Conservation (phyloP, 2,329 filamentous ascomycete species). For the Epicoccum nigrum region DNA sequence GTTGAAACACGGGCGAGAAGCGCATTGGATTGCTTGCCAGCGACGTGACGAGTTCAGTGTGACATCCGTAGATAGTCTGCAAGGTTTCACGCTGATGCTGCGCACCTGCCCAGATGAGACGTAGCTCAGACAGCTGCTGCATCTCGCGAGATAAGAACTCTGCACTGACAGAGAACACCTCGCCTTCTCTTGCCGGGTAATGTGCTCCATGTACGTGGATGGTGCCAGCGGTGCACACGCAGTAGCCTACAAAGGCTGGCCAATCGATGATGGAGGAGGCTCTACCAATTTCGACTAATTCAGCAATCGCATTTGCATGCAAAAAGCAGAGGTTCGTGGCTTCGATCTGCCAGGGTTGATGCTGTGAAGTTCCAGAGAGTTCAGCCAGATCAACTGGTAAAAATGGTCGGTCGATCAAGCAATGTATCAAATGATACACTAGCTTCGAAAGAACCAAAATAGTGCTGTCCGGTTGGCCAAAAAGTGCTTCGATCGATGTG, state of each 20-base stretch:
- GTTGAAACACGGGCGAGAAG: slow-evolving; percentile 79
- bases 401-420: slow-evolving; percentile 85
- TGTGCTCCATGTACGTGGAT: slow-evolving; percentile 87
- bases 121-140: slow-evolving; percentile 77
- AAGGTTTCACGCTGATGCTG: slow-evolving; percentile 82
- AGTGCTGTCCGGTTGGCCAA: slow-evolving; percentile 78
- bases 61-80: slow-evolving; percentile 77
- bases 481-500: slow-evolving; percentile 74
- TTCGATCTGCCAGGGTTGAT: slow-evolving; percentile 92
- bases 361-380: slow-evolving; percentile 77
- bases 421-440: slow-evolving; percentile 86
- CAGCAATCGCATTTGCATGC: slow-evolving; percentile 85
- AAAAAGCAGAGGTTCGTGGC: slow-evolving; percentile 86
- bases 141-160: slow-evolving; percentile 80
- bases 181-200: slow-evolving; percentile 69
- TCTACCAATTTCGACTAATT: slow-evolving; percentile 79
- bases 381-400: slow-evolving; percentile 83
- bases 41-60: slow-evolving; percentile 78
- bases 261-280: slow-evolving; percentile 78
- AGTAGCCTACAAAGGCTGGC: slow-evolving; percentile 86
- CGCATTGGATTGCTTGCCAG: slow-evolving; percentile 71
- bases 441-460: slow-evolving; percentile 82
- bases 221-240: slow-evolving; percentile 83
- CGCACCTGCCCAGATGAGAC: slow-evolving; percentile 76
- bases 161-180: slow-evolving; percentile 67